Conservation (phyloP, 1,139 yeast genomes). For the Arxiozyma slooffiae region DNA sequence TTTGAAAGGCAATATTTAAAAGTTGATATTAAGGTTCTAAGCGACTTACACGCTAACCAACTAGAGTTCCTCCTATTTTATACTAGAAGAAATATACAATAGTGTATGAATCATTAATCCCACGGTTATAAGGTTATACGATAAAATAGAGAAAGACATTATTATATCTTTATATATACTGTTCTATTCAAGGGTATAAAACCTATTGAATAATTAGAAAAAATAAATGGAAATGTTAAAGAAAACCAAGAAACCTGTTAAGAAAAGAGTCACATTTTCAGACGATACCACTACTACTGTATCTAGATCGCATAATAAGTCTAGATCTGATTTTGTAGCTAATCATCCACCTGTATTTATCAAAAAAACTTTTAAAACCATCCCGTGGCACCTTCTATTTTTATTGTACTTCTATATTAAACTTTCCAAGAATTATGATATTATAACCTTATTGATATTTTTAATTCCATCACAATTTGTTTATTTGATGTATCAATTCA, state of each 20-base stretch:
- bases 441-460: constrained; percentile 21
- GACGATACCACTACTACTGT: constrained; percentile 30
- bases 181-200: background rate
- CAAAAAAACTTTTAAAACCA: constrained; percentile 27
- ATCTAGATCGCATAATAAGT: constrained; percentile 19
- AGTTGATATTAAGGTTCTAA: no score
- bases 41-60: background rate
- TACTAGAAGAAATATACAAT: no score
- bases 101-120: no score
- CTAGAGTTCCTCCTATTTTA: background rate
- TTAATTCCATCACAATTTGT: constrained; percentile 25
- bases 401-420: constrained; percentile 36
- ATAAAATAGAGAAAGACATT: background rate
- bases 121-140: background rate
- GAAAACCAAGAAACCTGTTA: constrained; percentile 20
- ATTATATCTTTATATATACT: no score
- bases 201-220: background rate
- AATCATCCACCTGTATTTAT: constrained; percentile 29
- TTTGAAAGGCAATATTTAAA: background rate
- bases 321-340: constrained; percentile 20
- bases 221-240: constrained; percentile 13
- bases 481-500: constrained; percentile 25
- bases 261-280: constrained; percentile 34
- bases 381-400: constrained; percentile 44
- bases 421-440: constrained; percentile 29